phyloP scores from a whole-genome alignment of 768 basidiomycete genomes.

The Termitomyces sp. region DNA sequence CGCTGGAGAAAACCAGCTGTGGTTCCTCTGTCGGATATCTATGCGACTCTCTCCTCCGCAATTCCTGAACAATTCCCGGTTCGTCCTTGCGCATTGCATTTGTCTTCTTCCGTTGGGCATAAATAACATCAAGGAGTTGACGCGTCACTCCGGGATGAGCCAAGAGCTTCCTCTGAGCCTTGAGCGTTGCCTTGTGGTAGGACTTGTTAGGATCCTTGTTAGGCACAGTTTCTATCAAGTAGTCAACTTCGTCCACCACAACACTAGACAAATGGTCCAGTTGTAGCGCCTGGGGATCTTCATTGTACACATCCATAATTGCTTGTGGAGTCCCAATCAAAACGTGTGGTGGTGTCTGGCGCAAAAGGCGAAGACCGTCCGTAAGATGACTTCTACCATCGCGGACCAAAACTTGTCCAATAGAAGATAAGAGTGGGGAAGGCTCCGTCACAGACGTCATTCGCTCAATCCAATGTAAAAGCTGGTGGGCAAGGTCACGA shows the following conservation, averaged over 20 bases:
- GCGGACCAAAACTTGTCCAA: constrained; percentile 61
- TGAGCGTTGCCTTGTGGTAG: constrained; percentile 27
- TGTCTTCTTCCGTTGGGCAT: constrained; percentile 27
- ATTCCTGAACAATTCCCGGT: constrained; percentile 13
- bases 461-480: constrained; percentile 57
- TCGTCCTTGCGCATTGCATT: constrained; percentile 20
- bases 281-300: constrained; percentile 37
- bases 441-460: constrained; percentile 30
- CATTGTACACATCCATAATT: constrained; percentile 46
- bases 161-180: constrained; percentile 34
- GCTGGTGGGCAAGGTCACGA: constrained; percentile 64
- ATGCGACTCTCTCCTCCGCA: constrained; percentile 11
- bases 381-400: constrained; percentile 35
- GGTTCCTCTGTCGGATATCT: constrained; percentile 24
- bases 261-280: constrained; percentile 46
- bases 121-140: constrained; percentile 54
- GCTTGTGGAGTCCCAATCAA: constrained; percentile 72
- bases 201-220: constrained; percentile 32
- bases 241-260: constrained; percentile 75
- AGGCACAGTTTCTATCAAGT: constrained; percentile 54
- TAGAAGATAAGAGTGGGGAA: constrained; percentile 29
- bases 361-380: constrained; percentile 32
- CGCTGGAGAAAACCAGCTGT: constrained; percentile 66
- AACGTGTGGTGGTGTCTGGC: constrained; percentile 50
- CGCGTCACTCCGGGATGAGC: constrained; percentile 57